These are phyloP conservation scores for Backusella luteola DNA, from an alignment of 192 early-diverging fungal species.

Conservation along the genomic window DNA sequence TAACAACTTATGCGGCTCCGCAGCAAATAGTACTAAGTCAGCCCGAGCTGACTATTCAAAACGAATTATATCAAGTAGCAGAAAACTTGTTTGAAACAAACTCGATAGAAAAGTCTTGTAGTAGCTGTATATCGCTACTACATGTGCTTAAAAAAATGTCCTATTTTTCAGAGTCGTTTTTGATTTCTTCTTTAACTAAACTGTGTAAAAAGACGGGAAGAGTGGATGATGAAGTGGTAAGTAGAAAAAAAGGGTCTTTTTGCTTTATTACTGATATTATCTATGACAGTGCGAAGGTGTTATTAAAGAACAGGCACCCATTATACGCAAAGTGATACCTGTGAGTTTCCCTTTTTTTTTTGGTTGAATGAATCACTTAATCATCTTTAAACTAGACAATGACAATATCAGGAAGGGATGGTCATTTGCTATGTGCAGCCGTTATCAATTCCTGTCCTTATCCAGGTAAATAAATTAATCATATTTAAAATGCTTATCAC, in stretches of 20 bases:
- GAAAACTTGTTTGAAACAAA: conserved; percentile 19
- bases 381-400: conserved; percentile 15
- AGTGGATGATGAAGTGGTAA: conserved; percentile 43
- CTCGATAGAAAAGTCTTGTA: conserved; percentile 31
- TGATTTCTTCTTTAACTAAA: conserved; percentile 32
- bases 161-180: conserved; percentile 40
- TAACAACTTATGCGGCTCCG: not conserved
- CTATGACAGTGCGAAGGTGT: conserved; percentile 42
- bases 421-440: conserved; percentile 41
- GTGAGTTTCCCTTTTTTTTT: conserved; percentile 12
- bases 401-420: conserved; percentile 38
- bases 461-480: conserved; percentile 22
- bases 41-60: conserved; percentile 2
- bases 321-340: conserved; percentile 36
- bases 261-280: not conserved
- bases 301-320: conserved; percentile 45
- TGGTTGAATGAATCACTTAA: not conserved
- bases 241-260: not conserved
- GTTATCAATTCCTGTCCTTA: conserved; percentile 42
- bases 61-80: conserved; percentile 12
- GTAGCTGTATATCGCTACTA: conserved; percentile 43
- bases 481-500: not conserved
- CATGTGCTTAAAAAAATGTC: conserved; percentile 44
- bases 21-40: not conserved
- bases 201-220: conserved; percentile 34